Percentiles rank a stretch among this genome's conserved stretches.
Evolutionary conservation across 768 basidiomycete species (phyloP).

Genomic region (Imleria badia): DNA sequence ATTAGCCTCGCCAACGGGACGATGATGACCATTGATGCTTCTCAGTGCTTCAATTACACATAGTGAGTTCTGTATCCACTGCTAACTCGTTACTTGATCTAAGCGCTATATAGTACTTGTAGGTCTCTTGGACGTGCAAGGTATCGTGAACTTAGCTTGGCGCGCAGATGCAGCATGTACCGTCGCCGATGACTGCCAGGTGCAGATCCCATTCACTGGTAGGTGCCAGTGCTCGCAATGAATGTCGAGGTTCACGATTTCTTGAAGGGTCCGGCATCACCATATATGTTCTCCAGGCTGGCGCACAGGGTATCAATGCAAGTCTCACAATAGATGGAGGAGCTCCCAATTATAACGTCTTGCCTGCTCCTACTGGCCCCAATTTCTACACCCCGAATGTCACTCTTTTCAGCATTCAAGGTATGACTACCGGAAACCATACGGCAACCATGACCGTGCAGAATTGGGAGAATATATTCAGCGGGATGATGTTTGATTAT

Average conservation of each 20-base stretch:
- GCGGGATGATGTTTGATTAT: constrained; percentile 23
- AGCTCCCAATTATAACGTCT: not conserved
- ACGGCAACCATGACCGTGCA: constrained; percentile 10
- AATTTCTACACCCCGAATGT: constrained; percentile 11
- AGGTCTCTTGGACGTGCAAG: not conserved
- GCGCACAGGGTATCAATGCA: constrained; percentile 14
- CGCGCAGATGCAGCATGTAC: constrained; percentile 12
- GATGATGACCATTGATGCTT: constrained; percentile 12
- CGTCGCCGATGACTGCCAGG: constrained; percentile 8
- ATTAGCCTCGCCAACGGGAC: constrained; percentile 8
- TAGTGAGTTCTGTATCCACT: constrained; percentile 8
- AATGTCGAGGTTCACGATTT: not conserved
- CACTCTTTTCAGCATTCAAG: constrained; percentile 14
- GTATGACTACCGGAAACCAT: constrained; percentile 15
- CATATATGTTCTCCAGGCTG: constrained; percentile 21
- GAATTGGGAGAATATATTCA: constrained; percentile 11
- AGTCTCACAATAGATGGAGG: constrained; percentile 15
- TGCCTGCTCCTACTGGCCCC: constrained; percentile 15
- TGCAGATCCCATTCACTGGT: constrained; percentile 18
- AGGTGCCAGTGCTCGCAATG: not conserved
- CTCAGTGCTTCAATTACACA: constrained; percentile 14
- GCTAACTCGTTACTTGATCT: not conserved
- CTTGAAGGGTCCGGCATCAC: constrained; percentile 18
- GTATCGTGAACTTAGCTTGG: not conserved
- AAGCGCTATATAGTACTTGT: constrained; percentile 7